Evolutionary conservation across 345 rosid genomes (phyloP).

Genomic region (Turritis glabra): DNA sequence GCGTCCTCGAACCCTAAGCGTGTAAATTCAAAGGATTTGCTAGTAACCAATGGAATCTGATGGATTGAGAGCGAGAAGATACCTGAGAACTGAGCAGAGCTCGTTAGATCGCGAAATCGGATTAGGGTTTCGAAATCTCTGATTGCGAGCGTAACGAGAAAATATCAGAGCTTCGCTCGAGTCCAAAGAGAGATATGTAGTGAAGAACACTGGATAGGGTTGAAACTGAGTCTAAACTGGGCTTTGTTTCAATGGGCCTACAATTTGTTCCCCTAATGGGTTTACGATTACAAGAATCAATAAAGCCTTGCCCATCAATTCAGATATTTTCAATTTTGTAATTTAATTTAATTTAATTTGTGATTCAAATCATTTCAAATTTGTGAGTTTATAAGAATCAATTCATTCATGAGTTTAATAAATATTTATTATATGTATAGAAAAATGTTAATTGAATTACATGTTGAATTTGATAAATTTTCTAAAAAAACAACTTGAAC

Average conservation of each 20-base stretch:
- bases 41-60: not conserved
- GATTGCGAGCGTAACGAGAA: constrained; percentile 32
- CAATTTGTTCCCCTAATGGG: not conserved
- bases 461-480: too few species aligned
- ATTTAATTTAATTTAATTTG: too few species aligned
- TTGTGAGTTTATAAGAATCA: not conserved
- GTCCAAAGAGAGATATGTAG: not conserved
- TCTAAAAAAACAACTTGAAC: too few species aligned
- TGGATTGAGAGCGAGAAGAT: not conserved
- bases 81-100: constrained; percentile 41
- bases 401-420: not conserved
- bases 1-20: not conserved
- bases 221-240: not conserved
- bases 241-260: constrained; percentile 6
- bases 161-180: not conserved
- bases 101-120: constrained; percentile 19
- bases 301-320: not conserved
- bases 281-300: not conserved
- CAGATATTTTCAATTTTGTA: not conserved
- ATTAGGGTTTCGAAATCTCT: constrained; percentile 52
- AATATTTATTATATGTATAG: not conserved
- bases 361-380: not conserved
- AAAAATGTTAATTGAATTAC: too few species aligned
- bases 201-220: not conserved
- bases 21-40: not conserved